Conservation (phyloP, 2,329 filamentous ascomycete genomes). For the Neonectria hederae region DNA sequence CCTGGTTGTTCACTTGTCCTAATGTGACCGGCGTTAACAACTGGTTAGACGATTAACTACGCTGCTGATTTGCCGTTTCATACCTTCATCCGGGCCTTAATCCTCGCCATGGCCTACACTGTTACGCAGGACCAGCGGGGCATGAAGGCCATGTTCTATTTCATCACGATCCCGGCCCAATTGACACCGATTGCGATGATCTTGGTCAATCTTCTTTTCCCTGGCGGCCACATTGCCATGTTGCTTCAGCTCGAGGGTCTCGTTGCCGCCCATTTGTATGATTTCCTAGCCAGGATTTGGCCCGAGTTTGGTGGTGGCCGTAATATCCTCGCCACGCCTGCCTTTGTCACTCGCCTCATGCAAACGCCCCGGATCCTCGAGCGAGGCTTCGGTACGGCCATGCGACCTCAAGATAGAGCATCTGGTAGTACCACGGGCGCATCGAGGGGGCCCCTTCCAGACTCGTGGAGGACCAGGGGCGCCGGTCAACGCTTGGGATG, state of each 20-base stretch:
- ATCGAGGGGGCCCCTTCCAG: slow-evolving; percentile 63
- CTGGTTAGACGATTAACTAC: slow-evolving; percentile 46
- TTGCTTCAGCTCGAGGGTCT: slow-evolving; percentile 79
- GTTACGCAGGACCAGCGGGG: slow-evolving; percentile 86
- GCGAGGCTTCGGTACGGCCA: slow-evolving; percentile 63
- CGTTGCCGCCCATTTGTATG: slow-evolving; percentile 86
- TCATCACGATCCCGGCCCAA: slow-evolving; percentile 85
- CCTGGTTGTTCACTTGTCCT: slow-evolving; percentile 25
- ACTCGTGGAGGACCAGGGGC: slow-evolving; percentile 72
- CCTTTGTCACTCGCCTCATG: slow-evolving; percentile 75
- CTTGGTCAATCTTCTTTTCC: slow-evolving; percentile 74
- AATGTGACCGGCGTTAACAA: slow-evolving; percentile 36
- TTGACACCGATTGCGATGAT: slow-evolving; percentile 85
- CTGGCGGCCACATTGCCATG: slow-evolving; percentile 62
- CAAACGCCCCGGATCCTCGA: slow-evolving; percentile 47
- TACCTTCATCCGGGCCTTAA: slow-evolving; percentile 71
- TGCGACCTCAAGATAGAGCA: slow-evolving; percentile 51
- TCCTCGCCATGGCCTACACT: slow-evolving; percentile 84
- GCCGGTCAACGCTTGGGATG: slow-evolving; percentile 69
- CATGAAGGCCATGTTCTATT: slow-evolving; percentile 78
- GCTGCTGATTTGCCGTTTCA: slow-evolving; percentile 44
- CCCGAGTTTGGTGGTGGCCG: slow-evolving; percentile 86
- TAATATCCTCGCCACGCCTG: slow-evolving; percentile 80
- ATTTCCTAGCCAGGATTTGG: slow-evolving; percentile 89
- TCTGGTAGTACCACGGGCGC: slow-evolving; percentile 54